Percentiles rank a stretch among this genome's conserved stretches.
These are phyloP conservation scores for Xylariaceae sp. DNA, from an alignment of 2,329 filamentous ascomycete species.

Conservation along the genomic window DNA sequence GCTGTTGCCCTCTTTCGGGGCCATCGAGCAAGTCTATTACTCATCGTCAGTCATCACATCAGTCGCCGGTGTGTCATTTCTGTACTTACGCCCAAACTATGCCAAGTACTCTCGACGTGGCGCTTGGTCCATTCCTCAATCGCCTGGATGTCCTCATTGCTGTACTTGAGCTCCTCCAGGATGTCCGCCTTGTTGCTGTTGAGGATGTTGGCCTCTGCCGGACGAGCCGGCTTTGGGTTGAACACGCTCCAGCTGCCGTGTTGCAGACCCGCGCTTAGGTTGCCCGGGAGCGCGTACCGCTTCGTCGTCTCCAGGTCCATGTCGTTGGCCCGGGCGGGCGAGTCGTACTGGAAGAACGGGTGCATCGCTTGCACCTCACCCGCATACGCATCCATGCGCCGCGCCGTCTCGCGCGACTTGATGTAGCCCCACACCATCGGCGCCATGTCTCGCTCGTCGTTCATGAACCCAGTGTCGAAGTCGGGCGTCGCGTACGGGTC, in stretches of 20 bases:
- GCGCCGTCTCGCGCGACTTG: slow-evolving; percentile 75
- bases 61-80: too few relatives aligned
- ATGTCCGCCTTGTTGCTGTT: slow-evolving; percentile 61
- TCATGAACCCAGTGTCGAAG: slow-evolving; percentile 82
- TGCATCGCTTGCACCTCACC: slow-evolving; percentile 68
- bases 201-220: slow-evolving; percentile 44
- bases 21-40: slow-evolving; percentile 67
- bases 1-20: slow-evolving; percentile 69
- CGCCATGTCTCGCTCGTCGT: slow-evolving; percentile 78
- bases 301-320: slow-evolving; percentile 74
- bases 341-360: slow-evolving; percentile 69
- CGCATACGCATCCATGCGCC: slow-evolving; percentile 73
- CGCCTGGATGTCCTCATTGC: slow-evolving; percentile 56
- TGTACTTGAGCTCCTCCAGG: slow-evolving; percentile 64
- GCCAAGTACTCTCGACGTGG: slow-evolving; percentile 75
- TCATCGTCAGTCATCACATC: too few relatives aligned
- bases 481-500: slow-evolving; percentile 71
- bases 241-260: slow-evolving; percentile 69
- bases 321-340: slow-evolving; percentile 64
- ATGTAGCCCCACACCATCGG: slow-evolving; percentile 84
- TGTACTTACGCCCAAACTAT: slow-evolving; percentile 49
- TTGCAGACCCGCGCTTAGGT: slow-evolving; percentile 66
- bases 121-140: slow-evolving; percentile 68
- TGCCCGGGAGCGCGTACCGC: slow-evolving; percentile 68
- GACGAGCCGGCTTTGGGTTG: slow-evolving; percentile 50